Conservation (phyloP, 441 rosid species). For the Omphalea diandra region DNA sequence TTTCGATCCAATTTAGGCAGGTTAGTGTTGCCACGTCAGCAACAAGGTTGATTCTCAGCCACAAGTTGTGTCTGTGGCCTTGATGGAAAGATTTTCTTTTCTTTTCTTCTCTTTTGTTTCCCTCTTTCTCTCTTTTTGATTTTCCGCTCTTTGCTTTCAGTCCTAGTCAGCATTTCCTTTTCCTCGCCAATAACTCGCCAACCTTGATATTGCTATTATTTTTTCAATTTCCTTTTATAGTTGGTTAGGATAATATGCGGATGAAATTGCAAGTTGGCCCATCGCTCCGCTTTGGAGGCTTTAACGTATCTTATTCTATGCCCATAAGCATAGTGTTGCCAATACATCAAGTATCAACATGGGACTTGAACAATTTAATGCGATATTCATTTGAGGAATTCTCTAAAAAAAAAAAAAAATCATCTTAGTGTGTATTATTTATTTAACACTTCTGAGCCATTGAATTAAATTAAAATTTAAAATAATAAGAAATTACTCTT, state of each 20-base stretch:
- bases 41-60: conserved; percentile 54
- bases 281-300: conserved; percentile 16
- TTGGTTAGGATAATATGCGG: conserved; percentile 19
- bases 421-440: too few species aligned
- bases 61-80: conserved; percentile 66
- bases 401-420: background rate
- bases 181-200: conserved; percentile 12
- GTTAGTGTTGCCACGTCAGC: conserved; percentile 58
- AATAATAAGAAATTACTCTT: too few species aligned
- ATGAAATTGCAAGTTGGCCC: conserved; percentile 26
- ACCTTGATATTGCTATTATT: background rate
- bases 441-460: too few species aligned
- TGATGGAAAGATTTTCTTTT: conserved; percentile 29
- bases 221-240: background rate
- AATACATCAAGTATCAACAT: background rate
- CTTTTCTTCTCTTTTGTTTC: too few species aligned
- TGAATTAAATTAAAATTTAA: too few species aligned
- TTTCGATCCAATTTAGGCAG: conserved; percentile 45
- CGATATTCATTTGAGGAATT: background rate
- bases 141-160: conserved; percentile 21
- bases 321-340: background rate
- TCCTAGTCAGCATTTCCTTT: conserved; percentile 40
- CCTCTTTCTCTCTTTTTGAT: conserved; percentile 29
- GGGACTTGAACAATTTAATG: background rate
- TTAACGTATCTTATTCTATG: background rate